phyloP scores from a whole-genome alignment of 305 asterid genomes.

The Fraxinus greggii region DNA sequence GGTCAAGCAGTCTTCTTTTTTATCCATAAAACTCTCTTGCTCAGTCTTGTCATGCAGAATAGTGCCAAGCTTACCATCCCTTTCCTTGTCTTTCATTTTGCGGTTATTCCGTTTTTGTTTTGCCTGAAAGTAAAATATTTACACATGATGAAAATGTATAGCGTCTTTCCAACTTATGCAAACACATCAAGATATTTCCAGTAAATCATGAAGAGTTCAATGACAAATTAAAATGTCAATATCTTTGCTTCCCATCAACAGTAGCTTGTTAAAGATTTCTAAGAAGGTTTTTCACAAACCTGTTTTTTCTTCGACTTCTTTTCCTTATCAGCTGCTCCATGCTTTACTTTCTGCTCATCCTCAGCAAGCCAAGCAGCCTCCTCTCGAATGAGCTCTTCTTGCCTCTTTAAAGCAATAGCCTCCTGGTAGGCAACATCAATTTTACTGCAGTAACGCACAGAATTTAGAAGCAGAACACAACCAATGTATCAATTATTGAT shows the following conservation, averaged over 20 bases:
- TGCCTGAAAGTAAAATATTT: slow-evolving; percentile 41
- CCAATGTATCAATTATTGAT: background rate
- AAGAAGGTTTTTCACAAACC: slow-evolving; percentile 42
- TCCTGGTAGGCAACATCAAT: slow-evolving; percentile 95
- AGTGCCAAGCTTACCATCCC: slow-evolving; percentile 50
- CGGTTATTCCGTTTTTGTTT: slow-evolving; percentile 76
- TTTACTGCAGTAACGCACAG: slow-evolving; percentile 51
- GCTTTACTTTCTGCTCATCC: slow-evolving; percentile 73
- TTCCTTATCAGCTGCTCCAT: slow-evolving; percentile 65
- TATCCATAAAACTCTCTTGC: slow-evolving; percentile 40
- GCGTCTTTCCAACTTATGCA: background rate
- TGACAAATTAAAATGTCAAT: background rate
- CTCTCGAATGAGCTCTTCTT: slow-evolving; percentile 98
- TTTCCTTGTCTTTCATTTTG: slow-evolving; percentile 72
- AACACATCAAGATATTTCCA: background rate
- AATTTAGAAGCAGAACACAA: background rate
- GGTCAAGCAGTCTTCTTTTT: slow-evolving; percentile 39
- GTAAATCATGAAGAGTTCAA: background rate
- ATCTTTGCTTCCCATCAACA: background rate
- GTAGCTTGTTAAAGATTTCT: background rate
- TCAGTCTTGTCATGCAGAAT: slow-evolving; percentile 46
- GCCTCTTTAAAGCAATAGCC: slow-evolving; percentile 91
- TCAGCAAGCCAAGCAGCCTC: slow-evolving; percentile 93
- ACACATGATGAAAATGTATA: background rate
- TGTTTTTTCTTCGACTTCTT: slow-evolving; percentile 89